Evolutionary conservation across 768 basidiomycete genomes (phyloP).

Genomic region (Trametes elegans): DNA sequence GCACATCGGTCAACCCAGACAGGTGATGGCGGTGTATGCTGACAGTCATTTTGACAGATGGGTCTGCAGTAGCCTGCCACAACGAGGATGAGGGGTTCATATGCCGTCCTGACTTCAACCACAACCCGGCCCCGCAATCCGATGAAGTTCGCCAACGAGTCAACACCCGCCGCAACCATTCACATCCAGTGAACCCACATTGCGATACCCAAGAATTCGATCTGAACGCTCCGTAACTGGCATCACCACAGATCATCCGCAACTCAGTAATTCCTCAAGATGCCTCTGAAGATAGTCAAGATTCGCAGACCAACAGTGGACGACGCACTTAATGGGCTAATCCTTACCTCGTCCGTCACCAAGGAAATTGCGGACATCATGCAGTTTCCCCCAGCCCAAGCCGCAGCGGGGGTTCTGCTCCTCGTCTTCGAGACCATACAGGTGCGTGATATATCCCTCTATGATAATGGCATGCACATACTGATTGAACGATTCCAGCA

Average conservation of each 20-base stretch:
- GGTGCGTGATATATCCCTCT: slow-evolving; percentile 33
- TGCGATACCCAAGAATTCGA: too few relatives aligned
- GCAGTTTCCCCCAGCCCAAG: slow-evolving; percentile 44
- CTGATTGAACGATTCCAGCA: slow-evolving; percentile 14
- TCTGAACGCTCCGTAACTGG: too few relatives aligned
- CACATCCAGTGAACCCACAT: too few relatives aligned
- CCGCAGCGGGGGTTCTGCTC: slow-evolving; percentile 39
- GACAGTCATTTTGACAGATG: background rate
- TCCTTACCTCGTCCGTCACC: slow-evolving; percentile 30
- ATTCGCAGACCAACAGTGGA: slow-evolving; percentile 25
- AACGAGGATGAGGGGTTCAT: too few relatives aligned
- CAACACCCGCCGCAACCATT: too few relatives aligned
- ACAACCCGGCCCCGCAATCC: too few relatives aligned
- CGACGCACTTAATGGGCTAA: slow-evolving; percentile 31
- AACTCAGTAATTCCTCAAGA: background rate
- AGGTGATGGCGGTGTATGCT: background rate
- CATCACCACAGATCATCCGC: slow-evolving; percentile 7
- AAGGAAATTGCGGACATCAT: slow-evolving; percentile 34
- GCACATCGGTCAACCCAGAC: too few relatives aligned
- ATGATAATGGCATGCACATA: background rate
- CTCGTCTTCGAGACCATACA: slow-evolving; percentile 46
- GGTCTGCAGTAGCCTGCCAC: background rate
- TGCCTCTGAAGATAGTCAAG: background rate
- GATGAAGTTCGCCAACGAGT: too few relatives aligned
- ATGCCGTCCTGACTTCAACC: too few relatives aligned